phyloP scores from a whole-genome alignment of 2,329 filamentous ascomycete genomes.

The Rhinocladiella mackenziei region DNA sequence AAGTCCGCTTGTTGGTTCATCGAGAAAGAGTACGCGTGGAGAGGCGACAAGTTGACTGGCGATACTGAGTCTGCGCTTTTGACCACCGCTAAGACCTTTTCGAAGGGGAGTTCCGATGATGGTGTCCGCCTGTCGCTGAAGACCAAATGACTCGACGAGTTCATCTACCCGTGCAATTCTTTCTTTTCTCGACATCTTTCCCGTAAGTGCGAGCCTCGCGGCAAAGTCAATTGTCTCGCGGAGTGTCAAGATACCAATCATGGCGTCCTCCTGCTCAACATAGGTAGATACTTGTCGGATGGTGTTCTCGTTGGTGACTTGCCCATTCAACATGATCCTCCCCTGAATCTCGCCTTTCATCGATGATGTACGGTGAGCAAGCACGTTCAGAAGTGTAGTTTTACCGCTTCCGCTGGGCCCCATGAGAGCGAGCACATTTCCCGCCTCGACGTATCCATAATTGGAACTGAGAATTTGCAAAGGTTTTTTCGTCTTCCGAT shows the following conservation, averaged over 20 bases:
- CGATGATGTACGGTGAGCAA: slow-evolving; percentile 59
- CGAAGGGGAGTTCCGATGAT: slow-evolving; percentile 77
- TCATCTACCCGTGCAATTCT: slow-evolving; percentile 60
- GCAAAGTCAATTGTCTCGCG: slow-evolving; percentile 75
- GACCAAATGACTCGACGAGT: slow-evolving; percentile 68
- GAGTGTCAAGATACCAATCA: slow-evolving; percentile 76
- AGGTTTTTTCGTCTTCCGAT: slow-evolving; percentile 60
- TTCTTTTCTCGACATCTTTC: slow-evolving; percentile 53
- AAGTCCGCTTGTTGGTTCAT: slow-evolving; percentile 78
- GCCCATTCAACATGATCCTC: slow-evolving; percentile 61
- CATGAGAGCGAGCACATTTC: slow-evolving; percentile 70
- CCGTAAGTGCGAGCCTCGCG: slow-evolving; percentile 60
- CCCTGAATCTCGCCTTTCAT: slow-evolving; percentile 54
- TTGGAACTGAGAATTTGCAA: slow-evolving; percentile 62
- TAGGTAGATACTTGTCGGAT: slow-evolving; percentile 69
- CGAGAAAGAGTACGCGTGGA: slow-evolving; percentile 75
- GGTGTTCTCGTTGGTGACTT: slow-evolving; percentile 46
- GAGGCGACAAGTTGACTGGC: slow-evolving; percentile 77
- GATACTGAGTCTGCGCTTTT: slow-evolving; percentile 76
- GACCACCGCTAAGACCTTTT: slow-evolving; percentile 79
- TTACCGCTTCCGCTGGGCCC: slow-evolving; percentile 72
- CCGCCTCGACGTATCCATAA: slow-evolving; percentile 61
- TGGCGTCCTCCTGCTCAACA: slow-evolving; percentile 82
- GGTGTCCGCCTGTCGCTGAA: slow-evolving; percentile 64
- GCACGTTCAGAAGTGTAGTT: slow-evolving; percentile 76